phyloP scores from a whole-genome alignment of 2,329 filamentous ascomycete genomes.

The Talaromyces rugulosus region DNA sequence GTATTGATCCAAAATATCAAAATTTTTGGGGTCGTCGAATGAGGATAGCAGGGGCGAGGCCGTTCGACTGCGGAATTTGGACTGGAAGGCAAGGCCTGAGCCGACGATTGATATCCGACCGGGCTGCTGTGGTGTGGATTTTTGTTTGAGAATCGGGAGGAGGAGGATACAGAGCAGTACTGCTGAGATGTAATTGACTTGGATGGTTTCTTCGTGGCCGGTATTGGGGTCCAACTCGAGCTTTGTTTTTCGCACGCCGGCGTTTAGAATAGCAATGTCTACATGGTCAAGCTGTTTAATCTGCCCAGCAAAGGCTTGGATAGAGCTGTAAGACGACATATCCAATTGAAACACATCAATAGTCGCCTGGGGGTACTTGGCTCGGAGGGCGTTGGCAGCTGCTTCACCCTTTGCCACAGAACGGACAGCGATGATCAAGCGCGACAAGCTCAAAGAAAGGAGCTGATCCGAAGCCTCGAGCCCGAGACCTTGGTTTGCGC shows the following conservation, averaged over 20 bases:
- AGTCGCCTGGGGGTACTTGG: constrained; percentile 22
- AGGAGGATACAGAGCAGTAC: constrained; percentile 51
- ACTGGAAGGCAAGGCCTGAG: constrained; percentile 14
- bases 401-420: constrained; percentile 39
- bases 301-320: constrained; percentile 31
- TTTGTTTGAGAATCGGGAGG: constrained; percentile 41
- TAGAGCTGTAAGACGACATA: constrained; percentile 39
- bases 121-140: not conserved
- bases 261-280: constrained; percentile 44
- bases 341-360: constrained; percentile 45
- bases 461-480: constrained; percentile 48
- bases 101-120: constrained; percentile 17
- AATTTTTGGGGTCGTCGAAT: not conserved
- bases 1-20: not conserved
- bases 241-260: constrained; percentile 22
- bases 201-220: constrained; percentile 50
- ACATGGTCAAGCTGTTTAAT: constrained; percentile 35
- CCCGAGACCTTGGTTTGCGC: constrained; percentile 50
- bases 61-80: constrained; percentile 13
- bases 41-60: not conserved
- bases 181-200: constrained; percentile 57
- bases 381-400: constrained; percentile 35
- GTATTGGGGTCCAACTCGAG: constrained; percentile 27
- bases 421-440: constrained; percentile 46
- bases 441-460: constrained; percentile 36